A percentile compares a stretch with the other conserved stretches of the same genome.
Evolutionary conservation across 2,329 filamentous ascomycete species (phyloP).

Genomic region (Paecilomyces sp.): DNA sequence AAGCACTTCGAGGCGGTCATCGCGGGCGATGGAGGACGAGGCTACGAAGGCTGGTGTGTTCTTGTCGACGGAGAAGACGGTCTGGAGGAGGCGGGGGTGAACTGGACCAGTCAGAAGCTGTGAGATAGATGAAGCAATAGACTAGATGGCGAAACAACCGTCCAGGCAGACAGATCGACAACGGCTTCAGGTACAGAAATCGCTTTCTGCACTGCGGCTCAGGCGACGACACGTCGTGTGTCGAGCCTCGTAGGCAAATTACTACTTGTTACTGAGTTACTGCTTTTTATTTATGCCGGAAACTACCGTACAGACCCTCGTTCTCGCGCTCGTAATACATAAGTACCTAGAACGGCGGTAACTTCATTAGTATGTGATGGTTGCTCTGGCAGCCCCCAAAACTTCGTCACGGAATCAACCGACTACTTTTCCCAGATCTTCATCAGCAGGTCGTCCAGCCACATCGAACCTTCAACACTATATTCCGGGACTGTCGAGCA

Average conservation of each 20-base stretch:
- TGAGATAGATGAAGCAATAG: conserved; percentile 11
- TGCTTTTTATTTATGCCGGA: too few species aligned
- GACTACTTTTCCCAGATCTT: background rate
- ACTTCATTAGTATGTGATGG: background rate
- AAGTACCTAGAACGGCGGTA: background rate
- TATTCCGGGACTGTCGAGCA: background rate
- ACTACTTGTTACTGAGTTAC: background rate
- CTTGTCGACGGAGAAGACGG: conserved; percentile 69
- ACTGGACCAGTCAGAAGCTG: conserved; percentile 36
- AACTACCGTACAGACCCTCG: too few species aligned
- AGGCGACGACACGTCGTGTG: background rate
- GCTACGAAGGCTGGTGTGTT: conserved; percentile 77
- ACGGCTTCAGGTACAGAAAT: conserved; percentile 1
- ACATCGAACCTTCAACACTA: background rate
- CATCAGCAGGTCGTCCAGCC: background rate
- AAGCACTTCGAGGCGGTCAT: conserved; percentile 63
- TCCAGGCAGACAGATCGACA: conserved; percentile 1
- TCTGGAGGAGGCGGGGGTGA: conserved; percentile 51
- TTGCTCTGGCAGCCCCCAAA: conserved; percentile 1
- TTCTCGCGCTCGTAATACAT: too few species aligned
- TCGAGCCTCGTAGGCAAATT: background rate
- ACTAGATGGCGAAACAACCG: conserved; percentile 1
- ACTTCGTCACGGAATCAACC: background rate
- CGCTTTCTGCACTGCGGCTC: background rate
- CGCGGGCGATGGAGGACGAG: conserved; percentile 58